These are phyloP conservation scores for Phyllostachys edulis DNA, from an alignment of 176 grass and related monocot species.

Conservation along the genomic window DNA sequence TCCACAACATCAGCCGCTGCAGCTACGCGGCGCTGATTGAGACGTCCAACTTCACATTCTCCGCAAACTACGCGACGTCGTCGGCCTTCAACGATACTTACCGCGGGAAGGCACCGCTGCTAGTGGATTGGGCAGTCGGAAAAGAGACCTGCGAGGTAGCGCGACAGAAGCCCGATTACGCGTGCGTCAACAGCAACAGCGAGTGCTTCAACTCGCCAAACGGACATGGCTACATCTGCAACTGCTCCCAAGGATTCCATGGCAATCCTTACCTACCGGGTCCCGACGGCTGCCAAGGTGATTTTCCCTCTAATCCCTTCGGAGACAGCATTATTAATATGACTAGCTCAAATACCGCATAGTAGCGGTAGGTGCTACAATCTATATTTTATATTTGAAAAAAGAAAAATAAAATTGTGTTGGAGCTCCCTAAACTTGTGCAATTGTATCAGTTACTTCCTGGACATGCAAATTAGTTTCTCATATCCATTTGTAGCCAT, in stretches of 20 bases:
- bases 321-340: no score
- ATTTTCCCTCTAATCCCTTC: not conserved
- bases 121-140: slow-evolving; percentile 40
- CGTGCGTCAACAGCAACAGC: not conserved
- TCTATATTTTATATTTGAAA: no score
- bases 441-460: no score
- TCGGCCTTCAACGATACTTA: not conserved
- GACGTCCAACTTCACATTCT: no score
- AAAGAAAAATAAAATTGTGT: no score
- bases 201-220: not conserved
- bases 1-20: not conserved
- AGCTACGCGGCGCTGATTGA: slow-evolving; percentile 33
- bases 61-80: not conserved
- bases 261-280: slow-evolving; percentile 13
- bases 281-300: not conserved
- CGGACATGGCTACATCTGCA: slow-evolving; percentile 30
- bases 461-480: no score
- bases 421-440: no score
- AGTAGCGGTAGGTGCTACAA: no score
- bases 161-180: not conserved
- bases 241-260: not conserved
- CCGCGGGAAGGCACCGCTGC: not conserved
- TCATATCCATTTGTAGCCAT: no score
- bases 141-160: slow-evolving; percentile 10
- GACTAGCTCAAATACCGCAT: no score